A percentile compares a stretch with the other conserved stretches of the same genome.
These are phyloP conservation scores for Phytophthora parvispora DNA, from an alignment of 352 stramenopile species.

Conservation along the genomic window DNA sequence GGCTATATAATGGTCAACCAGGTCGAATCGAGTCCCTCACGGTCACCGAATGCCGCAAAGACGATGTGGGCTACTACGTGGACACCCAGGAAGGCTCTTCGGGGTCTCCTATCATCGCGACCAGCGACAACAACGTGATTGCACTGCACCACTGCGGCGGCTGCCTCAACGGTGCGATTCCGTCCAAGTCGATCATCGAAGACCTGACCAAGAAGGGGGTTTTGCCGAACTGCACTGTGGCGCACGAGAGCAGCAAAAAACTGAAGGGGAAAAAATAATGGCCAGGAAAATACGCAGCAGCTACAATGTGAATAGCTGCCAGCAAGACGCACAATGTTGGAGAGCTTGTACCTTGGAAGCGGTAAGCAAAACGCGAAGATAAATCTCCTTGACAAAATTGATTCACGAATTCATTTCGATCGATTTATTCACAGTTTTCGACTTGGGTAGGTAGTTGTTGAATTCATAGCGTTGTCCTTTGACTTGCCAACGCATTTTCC, in stretches of 20 bases:
- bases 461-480: not conserved
- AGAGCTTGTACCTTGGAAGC: conserved; percentile 10
- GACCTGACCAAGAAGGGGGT: conserved; percentile 44
- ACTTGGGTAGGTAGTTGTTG: not conserved
- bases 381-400: not conserved
- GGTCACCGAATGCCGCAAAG: conserved; percentile 51
- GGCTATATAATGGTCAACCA: conserved; percentile 42
- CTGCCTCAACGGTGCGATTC: conserved; percentile 77
- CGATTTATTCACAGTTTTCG: conserved; percentile 22
- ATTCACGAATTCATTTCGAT: conserved; percentile 15
- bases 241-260: conserved; percentile 15
- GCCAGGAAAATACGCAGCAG: conserved; percentile 13
- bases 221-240: conserved; percentile 49
- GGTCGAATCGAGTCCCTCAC: conserved; percentile 45
- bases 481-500: not conserved
- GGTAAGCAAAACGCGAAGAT: not conserved
- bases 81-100: conserved; percentile 83
- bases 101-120: conserved; percentile 68
- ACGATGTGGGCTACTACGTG: conserved; percentile 77
- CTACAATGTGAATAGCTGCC: conserved; percentile 7
- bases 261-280: not conserved
- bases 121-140: conserved; percentile 69
- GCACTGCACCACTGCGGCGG: conserved; percentile 83
- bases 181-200: conserved; percentile 57
- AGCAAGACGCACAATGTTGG: not conserved